Conservation (phyloP, 345 rosid genomes). For the Limnanthes douglasii region DNA sequence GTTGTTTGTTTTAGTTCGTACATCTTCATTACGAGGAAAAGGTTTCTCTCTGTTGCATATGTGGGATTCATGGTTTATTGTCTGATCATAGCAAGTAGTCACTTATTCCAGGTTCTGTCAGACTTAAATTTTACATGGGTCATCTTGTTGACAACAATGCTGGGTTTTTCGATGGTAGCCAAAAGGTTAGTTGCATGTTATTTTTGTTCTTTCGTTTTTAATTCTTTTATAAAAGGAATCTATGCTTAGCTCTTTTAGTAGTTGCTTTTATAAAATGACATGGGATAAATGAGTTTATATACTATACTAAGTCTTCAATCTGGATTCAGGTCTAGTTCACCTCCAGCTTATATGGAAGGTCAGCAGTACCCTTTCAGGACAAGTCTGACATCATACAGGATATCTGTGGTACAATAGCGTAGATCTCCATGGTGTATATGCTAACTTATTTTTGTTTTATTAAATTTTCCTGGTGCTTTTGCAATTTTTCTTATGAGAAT, state of each 20-base stretch:
- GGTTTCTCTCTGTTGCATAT: neutral
- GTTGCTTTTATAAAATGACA: neutral
- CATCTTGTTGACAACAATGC: constrained; percentile 16
- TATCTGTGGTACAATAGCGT: constrained; percentile 30
- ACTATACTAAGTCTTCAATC: neutral
- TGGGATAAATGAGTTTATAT: neutral
- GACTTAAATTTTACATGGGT: constrained; percentile 44
- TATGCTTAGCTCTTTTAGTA: neutral
- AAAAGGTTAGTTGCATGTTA: constrained; percentile 60
- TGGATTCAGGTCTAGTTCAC: constrained; percentile 19
- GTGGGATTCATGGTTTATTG: neutral
- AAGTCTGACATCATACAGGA: constrained; percentile 48
- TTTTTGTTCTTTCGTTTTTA: constrained; percentile 1
- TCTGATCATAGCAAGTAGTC: neutral
- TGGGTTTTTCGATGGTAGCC: constrained; percentile 20
- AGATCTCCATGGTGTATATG: neutral
- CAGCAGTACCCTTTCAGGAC: constrained; percentile 28
- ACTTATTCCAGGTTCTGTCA: constrained; percentile 43
- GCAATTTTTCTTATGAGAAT: constrained; percentile 6
- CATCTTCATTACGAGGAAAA: neutral
- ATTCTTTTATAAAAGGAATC: too few relatives aligned
- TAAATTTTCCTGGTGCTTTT: neutral
- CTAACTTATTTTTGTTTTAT: neutral
- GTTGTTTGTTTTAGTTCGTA: neutral
- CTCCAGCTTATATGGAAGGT: constrained; percentile 21